Conservation (phyloP, 768 basidiomycete species). For the Suillus americanus region DNA sequence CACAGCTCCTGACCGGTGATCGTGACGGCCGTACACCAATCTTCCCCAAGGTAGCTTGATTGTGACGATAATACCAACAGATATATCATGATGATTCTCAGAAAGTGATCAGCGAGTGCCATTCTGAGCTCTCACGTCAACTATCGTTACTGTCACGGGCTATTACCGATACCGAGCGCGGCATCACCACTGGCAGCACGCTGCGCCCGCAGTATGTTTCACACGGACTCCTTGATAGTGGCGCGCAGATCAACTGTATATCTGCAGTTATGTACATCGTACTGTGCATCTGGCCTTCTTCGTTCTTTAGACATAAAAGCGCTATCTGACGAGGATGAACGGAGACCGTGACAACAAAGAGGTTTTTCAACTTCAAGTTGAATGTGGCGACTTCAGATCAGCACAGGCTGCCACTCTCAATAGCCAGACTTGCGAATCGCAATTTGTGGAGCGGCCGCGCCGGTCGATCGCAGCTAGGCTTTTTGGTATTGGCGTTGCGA, state of each 20-base stretch:
- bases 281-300: background rate
- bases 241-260: background rate
- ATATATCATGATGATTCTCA: background rate
- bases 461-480: conserved; percentile 14
- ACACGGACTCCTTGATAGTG: background rate
- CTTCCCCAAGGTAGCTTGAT: background rate
- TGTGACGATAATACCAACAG: background rate
- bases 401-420: background rate
- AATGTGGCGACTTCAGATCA: background rate
- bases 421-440: background rate
- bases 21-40: background rate
- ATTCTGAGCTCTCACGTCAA: background rate
- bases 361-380: background rate
- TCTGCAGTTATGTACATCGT: background rate
- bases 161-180: background rate
- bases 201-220: background rate
- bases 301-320: background rate
- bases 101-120: background rate
- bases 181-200: no score
- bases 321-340: background rate
- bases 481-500: conserved; percentile 9
- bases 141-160: background rate
- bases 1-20: background rate
- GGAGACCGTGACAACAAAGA: background rate
- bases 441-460: background rate